Conservation (phyloP, 768 basidiomycete species). For the Tulasnella sp. region DNA sequence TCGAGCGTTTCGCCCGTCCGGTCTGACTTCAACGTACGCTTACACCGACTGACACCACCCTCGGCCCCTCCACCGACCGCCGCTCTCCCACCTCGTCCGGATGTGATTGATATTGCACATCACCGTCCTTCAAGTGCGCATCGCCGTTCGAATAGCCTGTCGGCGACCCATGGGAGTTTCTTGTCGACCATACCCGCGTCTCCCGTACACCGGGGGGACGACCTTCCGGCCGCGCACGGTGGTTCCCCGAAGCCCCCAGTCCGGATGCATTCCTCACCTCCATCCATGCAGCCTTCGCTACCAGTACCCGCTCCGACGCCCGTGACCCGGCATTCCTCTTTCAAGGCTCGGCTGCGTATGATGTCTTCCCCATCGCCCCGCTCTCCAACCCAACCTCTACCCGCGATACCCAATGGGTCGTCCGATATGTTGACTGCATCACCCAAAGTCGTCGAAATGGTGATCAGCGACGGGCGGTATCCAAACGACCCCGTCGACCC, state of each 20-base stretch:
- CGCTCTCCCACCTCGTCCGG: slow-evolving; percentile 5
- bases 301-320: background rate
- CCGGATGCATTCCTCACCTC: background rate
- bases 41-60: slow-evolving; percentile 2
- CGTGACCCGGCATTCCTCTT: slow-evolving; percentile 2
- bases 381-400: background rate
- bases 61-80: background rate
- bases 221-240: background rate
- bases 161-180: background rate
- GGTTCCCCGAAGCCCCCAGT: background rate
- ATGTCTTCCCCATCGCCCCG: slow-evolving; percentile 11
- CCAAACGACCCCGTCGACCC: background rate
- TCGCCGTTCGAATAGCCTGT: slow-evolving; percentile 7
- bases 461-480: background rate
- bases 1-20: background rate
- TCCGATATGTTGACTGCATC: background rate
- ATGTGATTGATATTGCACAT: background rate
- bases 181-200: slow-evolving; percentile 14
- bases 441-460: background rate
- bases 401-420: background rate
- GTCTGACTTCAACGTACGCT: background rate
- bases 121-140: background rate
- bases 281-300: background rate
- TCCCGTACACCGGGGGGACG: background rate
- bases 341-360: slow-evolving; percentile 14